A percentile compares a stretch with the other conserved stretches of the same genome.
Conservation (phyloP, 768 basidiomycete species). For the Leccinum pellstonianum region DNA sequence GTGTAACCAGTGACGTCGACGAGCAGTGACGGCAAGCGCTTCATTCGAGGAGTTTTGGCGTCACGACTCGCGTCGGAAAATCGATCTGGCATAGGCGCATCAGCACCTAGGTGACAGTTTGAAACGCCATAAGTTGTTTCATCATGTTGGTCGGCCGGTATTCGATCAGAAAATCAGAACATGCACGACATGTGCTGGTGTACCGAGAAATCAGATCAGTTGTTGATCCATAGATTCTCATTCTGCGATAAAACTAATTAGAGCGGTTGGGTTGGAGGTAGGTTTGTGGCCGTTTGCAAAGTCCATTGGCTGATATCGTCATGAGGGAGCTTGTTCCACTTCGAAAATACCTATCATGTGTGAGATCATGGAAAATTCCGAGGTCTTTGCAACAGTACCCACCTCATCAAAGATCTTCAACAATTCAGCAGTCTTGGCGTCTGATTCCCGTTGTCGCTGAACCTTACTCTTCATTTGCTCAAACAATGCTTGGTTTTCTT, state of each 20-base stretch:
- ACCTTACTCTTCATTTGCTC: slow-evolving; percentile 50
- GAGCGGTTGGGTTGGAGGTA: slow-evolving; percentile 30
- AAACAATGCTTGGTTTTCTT: slow-evolving; percentile 50
- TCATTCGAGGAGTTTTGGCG: no score
- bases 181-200: no score
- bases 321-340: slow-evolving; percentile 55
- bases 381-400: slow-evolving; percentile 10
- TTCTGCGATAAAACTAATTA: background rate
- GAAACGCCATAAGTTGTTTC: no score
- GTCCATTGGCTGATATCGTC: slow-evolving; percentile 62
- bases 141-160: no score
- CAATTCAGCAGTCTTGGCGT: slow-evolving; percentile 44
- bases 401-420: slow-evolving; percentile 58
- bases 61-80: no score
- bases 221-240: background rate
- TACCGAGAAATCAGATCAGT: no score
- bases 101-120: no score
- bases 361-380: slow-evolving; percentile 8
- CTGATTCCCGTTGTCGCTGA: slow-evolving; percentile 43
- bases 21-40: no score
- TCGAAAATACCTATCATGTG: slow-evolving; percentile 41
- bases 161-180: no score
- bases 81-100: no score
- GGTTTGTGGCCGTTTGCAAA: slow-evolving; percentile 38
- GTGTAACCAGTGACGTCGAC: no score